Base-by-base conservation (phyloP, 78 protist genomes). In the Ministeria vibrans region DNA sequence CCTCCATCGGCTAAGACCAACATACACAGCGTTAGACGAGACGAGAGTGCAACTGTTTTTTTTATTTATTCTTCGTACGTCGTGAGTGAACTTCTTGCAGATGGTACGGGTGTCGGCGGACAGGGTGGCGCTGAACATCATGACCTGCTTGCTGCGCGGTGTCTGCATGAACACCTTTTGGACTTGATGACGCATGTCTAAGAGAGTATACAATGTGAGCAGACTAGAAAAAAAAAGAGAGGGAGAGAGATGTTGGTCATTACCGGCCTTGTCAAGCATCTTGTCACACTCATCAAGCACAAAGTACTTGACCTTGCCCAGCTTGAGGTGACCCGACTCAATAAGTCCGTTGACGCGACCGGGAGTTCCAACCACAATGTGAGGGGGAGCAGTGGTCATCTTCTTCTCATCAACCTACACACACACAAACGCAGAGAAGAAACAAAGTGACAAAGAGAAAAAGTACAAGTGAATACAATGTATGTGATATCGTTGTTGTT, bases 111-210 rank as follows among this genome's bases (percentile, higher is more conserved):
- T 82, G 34, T 87, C 92, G 45, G 90, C 64, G 32, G 89, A 4
- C 46, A 98, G 90, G n/a, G 99, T 98, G 11, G 99, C 99, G n/a
- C 99, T 88, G 90, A 97, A 98, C 99, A 97, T 97, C 97, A 96
- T 92, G 69, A 95, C 98, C 84, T 98, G 99, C 94, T 98, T 98
- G 77, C 75, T 39, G 75, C 74, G 75, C 38, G 99, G 98, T 0
- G 94, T 92, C 75, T 39, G 1, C 78, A 78, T 73, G 91, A 94
- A 97, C 83, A 97, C 94, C 59, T 81, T 85, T 84, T 97, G 99
- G 46, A 98, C 97, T 34, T 95, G 96, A 34, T 71, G 51, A 46
- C 99, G 92, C 99, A 98, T 98, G 83, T 90, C 92, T 38, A 2
- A 2, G 45, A 6, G 42, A 61, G 55, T 46, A 46, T 18, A 7